A percentile compares a stretch with the other conserved stretches of the same genome.
These are phyloP conservation scores for Backusella liffmaniae DNA, from an alignment of 192 early-diverging fungal species.

Conservation along the genomic window DNA sequence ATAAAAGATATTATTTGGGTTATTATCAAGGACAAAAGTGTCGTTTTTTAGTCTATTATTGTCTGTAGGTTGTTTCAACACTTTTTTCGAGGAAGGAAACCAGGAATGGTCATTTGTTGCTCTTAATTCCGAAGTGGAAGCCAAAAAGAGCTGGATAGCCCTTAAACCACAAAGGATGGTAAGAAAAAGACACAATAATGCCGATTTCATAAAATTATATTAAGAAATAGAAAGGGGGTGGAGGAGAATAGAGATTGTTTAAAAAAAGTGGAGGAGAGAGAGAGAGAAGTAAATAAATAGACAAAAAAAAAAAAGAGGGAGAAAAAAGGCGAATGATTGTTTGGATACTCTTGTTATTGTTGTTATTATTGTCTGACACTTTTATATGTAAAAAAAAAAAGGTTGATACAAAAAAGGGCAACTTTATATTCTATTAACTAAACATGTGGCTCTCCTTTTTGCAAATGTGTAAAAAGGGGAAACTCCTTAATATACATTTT, in stretches of 20 bases:
- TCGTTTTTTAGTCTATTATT: conserved; percentile 10
- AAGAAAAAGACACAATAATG: not conserved
- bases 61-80: not conserved
- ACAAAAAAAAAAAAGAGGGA: not conserved
- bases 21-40: conserved; percentile 8
- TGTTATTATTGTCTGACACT: not conserved
- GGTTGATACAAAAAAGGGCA: conserved; percentile 4
- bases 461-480: not conserved
- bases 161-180: not conserved
- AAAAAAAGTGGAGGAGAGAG: not conserved
- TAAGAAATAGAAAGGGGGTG: not conserved
- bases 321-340: not conserved
- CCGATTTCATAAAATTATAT: conserved; percentile 9
- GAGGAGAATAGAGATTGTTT: not conserved
- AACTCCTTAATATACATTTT: not conserved
- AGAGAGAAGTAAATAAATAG: not conserved
- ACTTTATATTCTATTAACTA: not conserved
- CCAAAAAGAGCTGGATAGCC: conserved; percentile 3
- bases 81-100: not conserved
- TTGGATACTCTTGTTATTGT: not conserved
- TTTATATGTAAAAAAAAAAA: conserved; percentile 2
- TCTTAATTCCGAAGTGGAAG: conserved; percentile 11
- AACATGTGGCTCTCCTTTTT: not conserved
- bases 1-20: conserved; percentile 60
- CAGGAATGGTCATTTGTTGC: not conserved